These are phyloP conservation scores for Leccinum brunneo-olivaceum DNA, from an alignment of 1,284 basidiomycete genomes.

Conservation along the genomic window DNA sequence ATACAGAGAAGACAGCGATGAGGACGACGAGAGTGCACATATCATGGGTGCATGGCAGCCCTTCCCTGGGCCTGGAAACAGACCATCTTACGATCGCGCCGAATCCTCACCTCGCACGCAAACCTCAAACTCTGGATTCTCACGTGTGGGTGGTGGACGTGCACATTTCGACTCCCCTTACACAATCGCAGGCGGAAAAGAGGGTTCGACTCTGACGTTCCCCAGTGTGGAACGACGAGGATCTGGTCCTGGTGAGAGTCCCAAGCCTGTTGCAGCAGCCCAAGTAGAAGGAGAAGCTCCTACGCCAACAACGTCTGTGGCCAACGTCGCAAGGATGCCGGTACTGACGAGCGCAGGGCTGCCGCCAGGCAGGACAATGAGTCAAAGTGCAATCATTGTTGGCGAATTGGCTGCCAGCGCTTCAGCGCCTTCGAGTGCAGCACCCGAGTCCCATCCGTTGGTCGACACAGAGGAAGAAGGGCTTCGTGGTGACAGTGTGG, in stretches of 20 bases:
- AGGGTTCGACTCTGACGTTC: conserved; percentile 54
- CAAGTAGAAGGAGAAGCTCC: conserved; percentile 37
- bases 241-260: conserved; percentile 20
- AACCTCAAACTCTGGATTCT: conserved; percentile 56
- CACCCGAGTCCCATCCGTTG: conserved; percentile 18
- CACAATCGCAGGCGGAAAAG: conserved; percentile 46
- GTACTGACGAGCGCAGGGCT: conserved; percentile 35
- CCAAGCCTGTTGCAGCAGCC: conserved; percentile 13
- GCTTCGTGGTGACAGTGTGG: conserved; percentile 14
- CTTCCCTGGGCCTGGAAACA: conserved; percentile 50
- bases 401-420: conserved; percentile 22
- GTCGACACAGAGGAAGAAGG: conserved; percentile 13
- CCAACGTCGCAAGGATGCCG: conserved; percentile 38
- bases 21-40: conserved; percentile 68
- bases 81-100: conserved; percentile 33
- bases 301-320: conserved; percentile 48
- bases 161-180: conserved; percentile 75
- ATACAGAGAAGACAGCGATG: conserved; percentile 72
- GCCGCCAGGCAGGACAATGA: conserved; percentile 67
- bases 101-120: conserved; percentile 27
- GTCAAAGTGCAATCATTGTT: conserved; percentile 68
- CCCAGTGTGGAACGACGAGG: conserved; percentile 51
- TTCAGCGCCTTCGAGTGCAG: conserved; percentile 5
- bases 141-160: conserved; percentile 70
- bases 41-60: conserved; percentile 84